Base-by-base conservation (phyloP, 78 protist species). In the Dictyostelium intermedium region DNA sequence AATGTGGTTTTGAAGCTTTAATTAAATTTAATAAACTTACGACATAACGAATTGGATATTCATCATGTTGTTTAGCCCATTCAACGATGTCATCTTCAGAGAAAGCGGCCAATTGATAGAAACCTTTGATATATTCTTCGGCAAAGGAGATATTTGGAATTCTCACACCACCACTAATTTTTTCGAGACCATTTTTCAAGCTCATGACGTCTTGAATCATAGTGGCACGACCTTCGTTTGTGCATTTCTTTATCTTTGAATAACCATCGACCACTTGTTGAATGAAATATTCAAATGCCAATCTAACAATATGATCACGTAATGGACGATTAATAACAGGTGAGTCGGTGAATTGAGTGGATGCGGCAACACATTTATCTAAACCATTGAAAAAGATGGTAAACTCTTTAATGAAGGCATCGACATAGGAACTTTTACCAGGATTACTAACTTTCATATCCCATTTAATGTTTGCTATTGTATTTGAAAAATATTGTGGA, bases 241-340 rank as follows among this genome's bases (percentile, higher is more conserved):
- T 63, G 27, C 94, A 89, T 66, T 78, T 80, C 34, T 30, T 79
- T n/a, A 89, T 80, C n/a, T 78, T 60, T 63, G 86, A 79, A 41
- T 80, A 89, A 47, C 94, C 94, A 69, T 89, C 94, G 2, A 89
- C 94, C 23, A 80, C 43, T 53, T 89, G 94, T 61, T 80, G 85
- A 23, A 89, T 83, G 25, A 89, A 80, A 34, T 34, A 89, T 69
- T 89, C 94, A 8, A 80, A 69, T 13, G 84, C 18, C 5, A 70
- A 47, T 8, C 30, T 39, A 2, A 89, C 80, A 6, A 89, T 89
- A 7, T 60, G 39, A 35, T 82, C 63, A 39, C 86, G 70, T 5
- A 82, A 34, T 60, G 70, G 23, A 66, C 74, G 56, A 35, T 41
- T 70, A 25, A 66, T 89, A 3, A 80, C 61, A n/a, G 85, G 80